These are phyloP conservation scores for Neocatenulostroma microsporum DNA, from an alignment of 2,329 filamentous ascomycete genomes.

Conservation along the genomic window DNA sequence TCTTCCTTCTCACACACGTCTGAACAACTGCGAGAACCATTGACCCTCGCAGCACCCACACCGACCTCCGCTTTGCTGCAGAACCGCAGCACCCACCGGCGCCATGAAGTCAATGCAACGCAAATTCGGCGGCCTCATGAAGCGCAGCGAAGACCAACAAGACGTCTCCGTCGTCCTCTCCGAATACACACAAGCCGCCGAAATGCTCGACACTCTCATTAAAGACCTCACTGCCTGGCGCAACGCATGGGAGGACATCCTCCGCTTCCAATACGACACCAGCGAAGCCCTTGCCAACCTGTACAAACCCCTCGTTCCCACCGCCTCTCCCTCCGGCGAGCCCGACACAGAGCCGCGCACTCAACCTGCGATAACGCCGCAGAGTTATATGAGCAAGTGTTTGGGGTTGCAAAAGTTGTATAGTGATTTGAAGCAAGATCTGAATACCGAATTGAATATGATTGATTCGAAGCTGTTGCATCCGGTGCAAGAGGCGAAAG, in stretches of 20 bases:
- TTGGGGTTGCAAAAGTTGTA: conserved; percentile 59
- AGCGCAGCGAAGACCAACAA: conserved; percentile 65
- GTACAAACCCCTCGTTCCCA: conserved; percentile 68
- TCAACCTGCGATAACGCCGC: conserved; percentile 53
- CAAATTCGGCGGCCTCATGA: conserved; percentile 66
- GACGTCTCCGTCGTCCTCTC: conserved; percentile 66
- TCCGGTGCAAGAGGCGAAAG: conserved; percentile 62
- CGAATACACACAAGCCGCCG: conserved; percentile 74
- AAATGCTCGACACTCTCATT: conserved; percentile 64
- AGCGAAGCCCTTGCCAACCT: conserved; percentile 61
- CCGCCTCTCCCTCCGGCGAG: no score
- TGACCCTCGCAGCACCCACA: no score
- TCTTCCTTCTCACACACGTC: no score
- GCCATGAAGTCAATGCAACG: conserved; percentile 51
- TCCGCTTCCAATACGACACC: conserved; percentile 60
- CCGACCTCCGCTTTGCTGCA: no score
- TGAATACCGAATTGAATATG: conserved; percentile 61
- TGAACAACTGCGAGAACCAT: no score
- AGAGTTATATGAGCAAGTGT: conserved; percentile 56
- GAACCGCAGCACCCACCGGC: conserved; percentile 7
- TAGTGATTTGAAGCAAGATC: conserved; percentile 61
- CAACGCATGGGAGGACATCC: conserved; percentile 67
- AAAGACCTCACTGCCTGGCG: conserved; percentile 69
- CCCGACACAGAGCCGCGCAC: conserved; percentile 36
- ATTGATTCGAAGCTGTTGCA: conserved; percentile 64